phyloP scores from a whole-genome alignment of 2,329 filamentous ascomycete species.

The Xylaria sp. region DNA sequence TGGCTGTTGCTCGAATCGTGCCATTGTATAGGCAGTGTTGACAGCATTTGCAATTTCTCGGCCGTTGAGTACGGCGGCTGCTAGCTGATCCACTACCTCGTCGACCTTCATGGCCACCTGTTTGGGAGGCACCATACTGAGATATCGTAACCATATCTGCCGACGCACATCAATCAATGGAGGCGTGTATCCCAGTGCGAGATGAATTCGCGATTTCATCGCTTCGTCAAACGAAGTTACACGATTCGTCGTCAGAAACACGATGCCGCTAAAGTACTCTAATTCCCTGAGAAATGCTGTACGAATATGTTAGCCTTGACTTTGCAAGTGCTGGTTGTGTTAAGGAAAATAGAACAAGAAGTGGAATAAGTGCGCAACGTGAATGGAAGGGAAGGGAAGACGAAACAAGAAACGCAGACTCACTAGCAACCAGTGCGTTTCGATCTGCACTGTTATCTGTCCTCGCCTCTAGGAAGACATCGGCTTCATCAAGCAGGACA shows the following conservation, averaged over 20 bases:
- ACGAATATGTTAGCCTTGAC: neutral
- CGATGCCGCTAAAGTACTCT: slow-evolving; percentile 56
- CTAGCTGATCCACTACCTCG: slow-evolving; percentile 33
- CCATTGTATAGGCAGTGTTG: slow-evolving; percentile 45
- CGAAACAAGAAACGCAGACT: slow-evolving; percentile 7
- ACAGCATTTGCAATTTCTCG: slow-evolving; percentile 47
- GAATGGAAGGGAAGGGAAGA: neutral
- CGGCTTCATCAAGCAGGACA: slow-evolving; percentile 49
- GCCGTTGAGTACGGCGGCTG: slow-evolving; percentile 40
- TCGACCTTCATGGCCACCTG: slow-evolving; percentile 36
- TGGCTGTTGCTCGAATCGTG: slow-evolving; percentile 40
- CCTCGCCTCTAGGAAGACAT: slow-evolving; percentile 48
- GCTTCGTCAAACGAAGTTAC: slow-evolving; percentile 55
- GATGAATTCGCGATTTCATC: slow-evolving; percentile 56
- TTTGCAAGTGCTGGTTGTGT: neutral
- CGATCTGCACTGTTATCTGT: slow-evolving; percentile 40
- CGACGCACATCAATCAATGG: slow-evolving; percentile 40
- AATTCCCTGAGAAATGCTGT: slow-evolving; percentile 55
- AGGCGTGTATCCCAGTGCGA: slow-evolving; percentile 51
- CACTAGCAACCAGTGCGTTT: slow-evolving; percentile 45
- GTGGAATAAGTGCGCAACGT: neutral
- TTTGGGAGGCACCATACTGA: slow-evolving; percentile 31
- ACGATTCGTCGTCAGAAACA: slow-evolving; percentile 59
- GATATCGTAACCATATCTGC: slow-evolving; percentile 45
- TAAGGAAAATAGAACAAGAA: neutral